Percentiles rank a stretch among this genome's conserved stretches.
phyloP scores from a whole-genome alignment of 371 early-diverging fungal genomes.

The Apophysomyces sp. region DNA sequence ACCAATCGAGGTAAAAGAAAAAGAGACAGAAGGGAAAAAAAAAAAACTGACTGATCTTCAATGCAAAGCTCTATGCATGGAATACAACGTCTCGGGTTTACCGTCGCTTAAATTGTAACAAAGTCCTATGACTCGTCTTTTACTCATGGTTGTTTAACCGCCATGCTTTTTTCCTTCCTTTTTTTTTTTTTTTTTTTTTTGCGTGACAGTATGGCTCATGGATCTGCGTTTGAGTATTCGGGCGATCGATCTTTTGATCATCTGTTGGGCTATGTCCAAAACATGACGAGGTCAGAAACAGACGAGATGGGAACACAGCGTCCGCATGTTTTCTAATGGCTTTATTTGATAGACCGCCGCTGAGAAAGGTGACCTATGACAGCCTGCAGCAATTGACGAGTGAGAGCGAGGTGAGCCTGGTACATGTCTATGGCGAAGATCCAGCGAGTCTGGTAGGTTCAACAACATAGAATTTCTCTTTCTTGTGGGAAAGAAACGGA shows the following conservation, averaged over 20 bases:
- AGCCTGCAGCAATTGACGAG: constrained; percentile 3
- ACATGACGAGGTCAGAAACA: constrained; percentile 15
- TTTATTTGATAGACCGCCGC: background rate
- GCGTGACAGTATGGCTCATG: constrained; percentile 27
- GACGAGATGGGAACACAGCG: background rate
- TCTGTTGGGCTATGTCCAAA: constrained; percentile 43
- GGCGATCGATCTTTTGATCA: constrained; percentile 49
- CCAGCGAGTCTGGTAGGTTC: background rate
- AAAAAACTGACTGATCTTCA: background rate
- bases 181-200: background rate
- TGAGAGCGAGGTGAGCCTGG: constrained; percentile 18
- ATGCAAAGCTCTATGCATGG: background rate
- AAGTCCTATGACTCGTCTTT: too few relatives aligned
- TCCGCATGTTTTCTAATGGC: background rate
- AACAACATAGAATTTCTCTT: background rate
- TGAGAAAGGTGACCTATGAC: background rate
- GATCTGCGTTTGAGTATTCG: constrained; percentile 43
- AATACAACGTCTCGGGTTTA: constrained; percentile 9
- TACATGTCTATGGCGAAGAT: constrained; percentile 14
- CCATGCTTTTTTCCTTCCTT: background rate
- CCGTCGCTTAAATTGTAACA: constrained; percentile 5
- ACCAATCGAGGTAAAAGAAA: constrained; percentile 35
- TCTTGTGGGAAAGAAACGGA: background rate
- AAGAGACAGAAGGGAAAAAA: background rate
- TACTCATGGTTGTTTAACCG: too few relatives aligned